A percentile compares a stretch with the other conserved stretches of the same genome.
Evolutionary conservation across 108 stramenopile species (phyloP).

Genomic region (Stephanodiscus minutulus): DNA sequence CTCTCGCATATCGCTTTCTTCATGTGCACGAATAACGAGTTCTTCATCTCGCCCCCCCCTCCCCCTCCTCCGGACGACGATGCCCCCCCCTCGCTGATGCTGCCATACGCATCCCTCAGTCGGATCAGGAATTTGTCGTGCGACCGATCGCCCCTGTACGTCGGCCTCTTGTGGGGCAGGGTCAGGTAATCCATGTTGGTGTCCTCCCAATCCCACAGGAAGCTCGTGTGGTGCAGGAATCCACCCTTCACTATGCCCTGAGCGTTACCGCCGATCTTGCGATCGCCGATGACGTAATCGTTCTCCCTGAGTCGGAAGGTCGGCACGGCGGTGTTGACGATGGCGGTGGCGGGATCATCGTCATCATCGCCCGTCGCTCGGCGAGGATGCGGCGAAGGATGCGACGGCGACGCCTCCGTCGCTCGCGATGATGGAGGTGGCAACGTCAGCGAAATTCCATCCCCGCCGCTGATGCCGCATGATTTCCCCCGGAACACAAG

Average conservation of each 20-base stretch:
- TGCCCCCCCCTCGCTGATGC: background rate
- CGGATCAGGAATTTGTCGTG: conserved; percentile 86
- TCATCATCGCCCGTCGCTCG: conserved; percentile 3
- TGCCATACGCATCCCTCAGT: conserved; percentile 61
- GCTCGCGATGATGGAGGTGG: background rate
- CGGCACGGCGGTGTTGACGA: conserved; percentile 5
- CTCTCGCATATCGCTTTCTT: conserved; percentile 25
- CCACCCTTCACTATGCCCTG: conserved; percentile 85
- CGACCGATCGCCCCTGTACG: conserved; percentile 84
- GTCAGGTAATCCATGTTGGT: conserved; percentile 79
- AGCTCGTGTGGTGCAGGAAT: conserved; percentile 95
- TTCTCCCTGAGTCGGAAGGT: conserved; percentile 73
- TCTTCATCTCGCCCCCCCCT: background rate
- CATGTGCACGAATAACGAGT: conserved; percentile 54
- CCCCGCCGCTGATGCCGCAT: conserved; percentile 53
- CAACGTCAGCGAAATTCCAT: conserved; percentile 24
- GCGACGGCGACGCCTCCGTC: too few relatives aligned
- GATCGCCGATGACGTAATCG: conserved; percentile 85
- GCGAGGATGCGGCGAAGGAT: background rate
- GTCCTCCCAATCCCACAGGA: conserved; percentile 87
- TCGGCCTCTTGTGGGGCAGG: conserved; percentile 88
- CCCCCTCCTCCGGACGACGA: background rate
- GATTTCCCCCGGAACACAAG: conserved; percentile 59
- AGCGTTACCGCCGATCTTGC: conserved; percentile 96
- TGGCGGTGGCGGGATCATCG: too few relatives aligned